A percentile compares a stretch with the other conserved stretches of the same genome.
phyloP scores from a whole-genome alignment of 495 filamentous ascomycete genomes.

The Clohesyomyces aquaticus region DNA sequence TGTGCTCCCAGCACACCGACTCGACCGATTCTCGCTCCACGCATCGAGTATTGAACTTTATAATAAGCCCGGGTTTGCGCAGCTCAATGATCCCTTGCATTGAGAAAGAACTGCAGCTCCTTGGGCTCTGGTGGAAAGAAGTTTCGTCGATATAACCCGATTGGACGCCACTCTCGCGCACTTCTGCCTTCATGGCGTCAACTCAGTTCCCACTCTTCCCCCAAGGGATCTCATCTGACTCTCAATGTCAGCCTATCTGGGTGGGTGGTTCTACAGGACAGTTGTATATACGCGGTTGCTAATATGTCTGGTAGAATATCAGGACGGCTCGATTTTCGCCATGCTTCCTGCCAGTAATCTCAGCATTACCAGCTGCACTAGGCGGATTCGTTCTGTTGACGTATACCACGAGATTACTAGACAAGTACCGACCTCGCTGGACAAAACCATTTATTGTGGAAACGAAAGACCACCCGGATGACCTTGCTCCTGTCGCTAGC shows the following conservation, averaged over 20 bases:
- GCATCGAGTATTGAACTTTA: neutral
- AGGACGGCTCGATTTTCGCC: conserved; percentile 53
- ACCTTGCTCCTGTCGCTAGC: conserved; percentile 42
- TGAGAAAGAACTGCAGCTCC: neutral
- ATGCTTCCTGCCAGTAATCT: conserved; percentile 55
- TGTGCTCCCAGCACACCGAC: neutral
- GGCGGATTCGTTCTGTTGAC: conserved; percentile 49
- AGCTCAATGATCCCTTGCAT: conserved; percentile 14
- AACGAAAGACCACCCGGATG: conserved; percentile 43
- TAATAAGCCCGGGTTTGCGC: neutral
- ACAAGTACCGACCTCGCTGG: conserved; percentile 53
- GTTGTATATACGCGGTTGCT: neutral
- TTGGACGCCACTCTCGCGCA: neutral
- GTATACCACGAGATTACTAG: conserved; percentile 44
- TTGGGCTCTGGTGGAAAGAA: conserved; percentile 23
- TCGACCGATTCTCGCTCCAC: neutral
- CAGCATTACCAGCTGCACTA: conserved; percentile 52
- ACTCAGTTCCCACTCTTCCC: conserved; percentile 16
- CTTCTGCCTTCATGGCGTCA: conserved; percentile 8
- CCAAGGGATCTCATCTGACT: neutral
- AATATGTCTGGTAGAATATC: conserved; percentile 50
- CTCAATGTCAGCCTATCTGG: conserved; percentile 33
- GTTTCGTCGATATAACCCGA: conserved; percentile 1
- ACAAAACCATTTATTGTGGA: conserved; percentile 55
- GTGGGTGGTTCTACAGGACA: conserved; percentile 3